phyloP scores from a whole-genome alignment of 192 early-diverging fungal species.

The Coemansia sp. region DNA sequence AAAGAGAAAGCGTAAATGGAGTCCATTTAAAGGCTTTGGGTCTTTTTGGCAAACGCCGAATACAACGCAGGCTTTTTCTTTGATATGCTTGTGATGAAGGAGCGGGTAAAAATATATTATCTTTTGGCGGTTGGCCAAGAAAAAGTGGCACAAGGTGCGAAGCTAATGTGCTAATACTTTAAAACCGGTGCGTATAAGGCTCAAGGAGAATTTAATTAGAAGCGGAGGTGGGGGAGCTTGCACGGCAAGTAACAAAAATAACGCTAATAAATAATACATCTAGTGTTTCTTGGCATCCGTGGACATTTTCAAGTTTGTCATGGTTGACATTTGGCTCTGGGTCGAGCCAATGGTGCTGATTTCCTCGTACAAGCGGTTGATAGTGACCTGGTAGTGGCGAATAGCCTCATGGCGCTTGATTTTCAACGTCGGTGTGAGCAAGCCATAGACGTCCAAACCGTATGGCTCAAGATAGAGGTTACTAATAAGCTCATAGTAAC shows the following conservation, averaged over 20 bases:
- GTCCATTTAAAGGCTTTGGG: not conserved
- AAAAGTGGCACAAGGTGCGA: not conserved
- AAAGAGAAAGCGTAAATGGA: not conserved
- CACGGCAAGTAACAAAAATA: not conserved
- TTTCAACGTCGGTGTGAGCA: slow-evolving; percentile 80
- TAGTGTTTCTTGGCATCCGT: slow-evolving; percentile 24
- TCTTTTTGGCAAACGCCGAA: not conserved
- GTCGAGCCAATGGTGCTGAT: slow-evolving; percentile 31
- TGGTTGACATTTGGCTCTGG: slow-evolving; percentile 49
- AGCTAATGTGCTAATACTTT: not conserved
- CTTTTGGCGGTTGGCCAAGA: not conserved
- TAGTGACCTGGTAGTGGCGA: slow-evolving; percentile 56
- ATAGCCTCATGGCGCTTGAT: slow-evolving; percentile 58
- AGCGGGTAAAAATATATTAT: not conserved
- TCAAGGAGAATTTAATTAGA: not conserved
- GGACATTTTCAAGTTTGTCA: slow-evolving; percentile 41
- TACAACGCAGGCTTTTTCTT: not conserved
- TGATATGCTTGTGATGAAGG: not conserved
- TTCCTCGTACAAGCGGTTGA: slow-evolving; percentile 68
- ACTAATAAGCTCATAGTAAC: slow-evolving; percentile 71
- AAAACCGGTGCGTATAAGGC: too few species aligned
- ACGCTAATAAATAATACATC: slow-evolving; percentile 8
- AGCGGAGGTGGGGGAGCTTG: not conserved
- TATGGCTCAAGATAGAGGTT: slow-evolving; percentile 68
- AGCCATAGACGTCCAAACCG: slow-evolving; percentile 74